phyloP scores from a whole-genome alignment of 2,329 filamentous ascomycete genomes.

The Phoma sp. region DNA sequence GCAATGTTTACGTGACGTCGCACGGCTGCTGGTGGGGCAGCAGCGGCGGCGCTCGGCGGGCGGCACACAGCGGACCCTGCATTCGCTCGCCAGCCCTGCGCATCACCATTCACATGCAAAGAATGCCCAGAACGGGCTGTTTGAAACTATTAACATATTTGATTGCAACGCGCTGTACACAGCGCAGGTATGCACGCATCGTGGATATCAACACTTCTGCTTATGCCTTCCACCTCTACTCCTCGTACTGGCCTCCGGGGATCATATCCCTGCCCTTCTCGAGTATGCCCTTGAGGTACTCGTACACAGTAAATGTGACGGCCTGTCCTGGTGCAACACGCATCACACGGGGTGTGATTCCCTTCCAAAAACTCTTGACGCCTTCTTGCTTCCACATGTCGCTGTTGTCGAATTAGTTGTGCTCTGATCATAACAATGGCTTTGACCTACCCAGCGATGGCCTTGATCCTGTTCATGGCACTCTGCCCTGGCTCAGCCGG shows the following conservation, averaged over 20 bases:
- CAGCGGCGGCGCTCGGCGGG: constrained; percentile 19
- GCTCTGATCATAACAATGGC: neutral
- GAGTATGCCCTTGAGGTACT: constrained; percentile 57
- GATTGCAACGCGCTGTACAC: constrained; percentile 1
- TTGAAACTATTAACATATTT: neutral
- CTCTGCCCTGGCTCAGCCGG: constrained; percentile 81
- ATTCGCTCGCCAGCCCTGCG: constrained; percentile 1
- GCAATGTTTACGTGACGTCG: constrained; percentile 31
- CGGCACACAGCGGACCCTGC: constrained; percentile 14
- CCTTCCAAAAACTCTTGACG: constrained; percentile 95
- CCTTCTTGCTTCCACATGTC: constrained; percentile 80
- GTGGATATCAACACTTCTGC: constrained; percentile 22
- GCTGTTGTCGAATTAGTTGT: constrained; percentile 28
- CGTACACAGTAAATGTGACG: constrained; percentile 68
- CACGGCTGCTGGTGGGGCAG: constrained; percentile 29
- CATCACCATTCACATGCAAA: constrained; percentile 5
- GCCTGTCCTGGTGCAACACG: constrained; percentile 94
- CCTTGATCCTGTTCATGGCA: constrained; percentile 76
- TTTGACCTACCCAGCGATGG: constrained; percentile 65
- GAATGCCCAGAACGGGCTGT: neutral
- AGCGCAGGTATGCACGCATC: neutral
- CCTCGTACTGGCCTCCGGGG: constrained; percentile 56
- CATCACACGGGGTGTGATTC: constrained; percentile 97
- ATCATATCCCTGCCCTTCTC: constrained; percentile 56
- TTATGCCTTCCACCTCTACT: constrained; percentile 41